Base-by-base conservation (phyloP, 2,329 filamentous ascomycete species). In the Xylariaceae sp. region DNA sequence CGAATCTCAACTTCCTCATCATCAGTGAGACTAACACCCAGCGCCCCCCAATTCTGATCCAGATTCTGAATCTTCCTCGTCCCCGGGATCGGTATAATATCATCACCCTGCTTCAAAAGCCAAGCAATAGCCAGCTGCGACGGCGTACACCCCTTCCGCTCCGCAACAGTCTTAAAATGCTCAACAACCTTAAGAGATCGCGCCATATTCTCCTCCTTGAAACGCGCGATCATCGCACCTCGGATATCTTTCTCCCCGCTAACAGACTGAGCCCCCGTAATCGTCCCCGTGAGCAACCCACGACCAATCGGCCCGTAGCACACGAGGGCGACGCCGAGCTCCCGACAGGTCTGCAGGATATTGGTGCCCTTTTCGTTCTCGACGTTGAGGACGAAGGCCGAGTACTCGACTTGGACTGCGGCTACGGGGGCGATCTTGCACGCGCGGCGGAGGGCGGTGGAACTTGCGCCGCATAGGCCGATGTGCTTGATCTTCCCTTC, bases 101-200 rank as follows among this genome's bases (percentile, higher is more conserved):
- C 67, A 12, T 70, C 65, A 2, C 76, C 78, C 53, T 80, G 76
- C 19, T 71, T 68, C 44, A 75, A 64, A 33, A 83, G 66, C 82
- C 82, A 86, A 2, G 77, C 78, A 28, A 86, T 61, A 1, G 78
- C 79, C 22, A 85, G 68, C 68, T 85, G 81, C 1, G 71, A 70
- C 0, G 78, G 80, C 50, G 71, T 74, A 1, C 72, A 72, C 59
- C 69, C 67, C 22, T 50, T 42, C 22, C 7, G 22, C 4, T 28
- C 22, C 22, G 22, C 22, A 28, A 28, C 22, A 28, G 22, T 28
- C 31, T 57, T 55, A 4, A 66, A 66, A 2, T 69, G n/a, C 19
- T 61, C 54, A 48, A 60, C 49, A 46, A 71, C 22, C 51, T 47
- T 57, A 45, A 18, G 62, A 57, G 6, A 68, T 66, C 19, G 68